Evolutionary conservation across 495 filamentous ascomycete genomes (phyloP).

Genomic region (Lophiotrema nucula): DNA sequence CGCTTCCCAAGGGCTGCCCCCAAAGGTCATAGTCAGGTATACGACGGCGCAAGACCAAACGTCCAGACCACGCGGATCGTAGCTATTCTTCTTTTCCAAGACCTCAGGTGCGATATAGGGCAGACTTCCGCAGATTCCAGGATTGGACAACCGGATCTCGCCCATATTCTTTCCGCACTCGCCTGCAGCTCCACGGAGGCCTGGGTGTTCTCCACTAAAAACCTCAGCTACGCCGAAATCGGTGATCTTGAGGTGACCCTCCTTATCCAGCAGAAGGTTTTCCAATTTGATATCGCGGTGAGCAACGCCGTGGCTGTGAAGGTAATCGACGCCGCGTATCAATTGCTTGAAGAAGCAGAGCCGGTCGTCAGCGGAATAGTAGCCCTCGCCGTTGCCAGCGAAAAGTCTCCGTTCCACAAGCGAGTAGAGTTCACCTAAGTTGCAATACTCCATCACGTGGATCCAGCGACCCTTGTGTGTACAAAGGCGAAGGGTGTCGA

Average conservation of each 20-base stretch:
- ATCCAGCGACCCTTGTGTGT: slow-evolving; percentile 65
- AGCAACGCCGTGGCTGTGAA: slow-evolving; percentile 95
- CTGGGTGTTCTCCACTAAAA: slow-evolving; percentile 72
- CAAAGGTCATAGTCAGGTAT: slow-evolving; percentile 65
- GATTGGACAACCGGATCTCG: slow-evolving; percentile 63
- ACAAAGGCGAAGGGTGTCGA: slow-evolving; percentile 69
- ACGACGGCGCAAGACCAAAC: slow-evolving; percentile 78
- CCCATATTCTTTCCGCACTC: slow-evolving; percentile 66
- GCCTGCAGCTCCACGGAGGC: slow-evolving; percentile 59
- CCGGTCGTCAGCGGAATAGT: slow-evolving; percentile 59
- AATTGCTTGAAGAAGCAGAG: slow-evolving; percentile 81
- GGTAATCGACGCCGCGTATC: slow-evolving; percentile 81
- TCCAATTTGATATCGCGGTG: slow-evolving; percentile 98
- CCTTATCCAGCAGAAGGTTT: slow-evolving; percentile 83
- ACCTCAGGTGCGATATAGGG: slow-evolving; percentile 81
- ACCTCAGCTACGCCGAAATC: slow-evolving; percentile 96
- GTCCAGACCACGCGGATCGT: slow-evolving; percentile 73
- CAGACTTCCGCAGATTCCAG: slow-evolving; percentile 71
- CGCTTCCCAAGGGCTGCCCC: slow-evolving; percentile 63
- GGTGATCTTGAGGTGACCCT: slow-evolving; percentile 91
- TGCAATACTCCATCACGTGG: slow-evolving; percentile 84
- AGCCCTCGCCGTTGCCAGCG: slow-evolving; percentile 31
- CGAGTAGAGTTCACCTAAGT: slow-evolving; percentile 67
- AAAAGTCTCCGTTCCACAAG: slow-evolving; percentile 58
- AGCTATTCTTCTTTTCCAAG: slow-evolving; percentile 59